Evolutionary conservation across 192 early-diverging fungal genomes (phyloP).

Genomic region (Podila minutissima): DNA sequence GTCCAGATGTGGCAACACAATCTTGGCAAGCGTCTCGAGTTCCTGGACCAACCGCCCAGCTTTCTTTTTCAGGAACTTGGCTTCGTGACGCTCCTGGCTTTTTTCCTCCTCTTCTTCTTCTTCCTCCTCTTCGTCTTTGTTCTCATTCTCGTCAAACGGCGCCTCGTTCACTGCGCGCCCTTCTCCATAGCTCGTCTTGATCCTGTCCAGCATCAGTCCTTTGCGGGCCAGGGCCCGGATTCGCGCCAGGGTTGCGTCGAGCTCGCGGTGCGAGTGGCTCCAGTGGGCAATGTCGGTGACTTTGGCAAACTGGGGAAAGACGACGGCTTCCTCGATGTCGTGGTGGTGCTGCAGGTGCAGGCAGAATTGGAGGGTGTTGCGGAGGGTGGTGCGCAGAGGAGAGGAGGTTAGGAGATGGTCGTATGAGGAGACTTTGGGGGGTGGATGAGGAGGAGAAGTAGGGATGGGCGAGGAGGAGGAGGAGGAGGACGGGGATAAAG

Average conservation of each 20-base stretch:
- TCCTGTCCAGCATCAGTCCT: not conserved
- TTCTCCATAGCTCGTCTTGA: not conserved
- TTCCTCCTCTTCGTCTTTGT: not conserved
- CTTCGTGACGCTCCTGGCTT: not conserved
- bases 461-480: not conserved
- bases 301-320: constrained; percentile 4
- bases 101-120: not conserved
- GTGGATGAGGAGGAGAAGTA: not conserved
- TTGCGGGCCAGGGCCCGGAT: not conserved
- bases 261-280: not conserved
- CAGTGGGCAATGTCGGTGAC: constrained; percentile 6
- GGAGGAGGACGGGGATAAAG: not conserved
- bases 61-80: not conserved
- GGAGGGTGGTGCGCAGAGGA: not conserved
- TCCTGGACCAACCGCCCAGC: not conserved
- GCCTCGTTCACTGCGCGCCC: not conserved
- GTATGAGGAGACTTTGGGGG: not conserved
- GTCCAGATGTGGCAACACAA: not conserved
- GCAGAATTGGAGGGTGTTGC: not conserved
- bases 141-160: not conserved
- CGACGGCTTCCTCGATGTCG: not conserved
- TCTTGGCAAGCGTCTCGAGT: not conserved
- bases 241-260: not conserved
- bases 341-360: not conserved
- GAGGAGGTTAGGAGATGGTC: not conserved